These are phyloP conservation scores for Moesziomyces globuligerus DNA, from an alignment of 1,284 basidiomycete genomes.

Conservation along the genomic window DNA sequence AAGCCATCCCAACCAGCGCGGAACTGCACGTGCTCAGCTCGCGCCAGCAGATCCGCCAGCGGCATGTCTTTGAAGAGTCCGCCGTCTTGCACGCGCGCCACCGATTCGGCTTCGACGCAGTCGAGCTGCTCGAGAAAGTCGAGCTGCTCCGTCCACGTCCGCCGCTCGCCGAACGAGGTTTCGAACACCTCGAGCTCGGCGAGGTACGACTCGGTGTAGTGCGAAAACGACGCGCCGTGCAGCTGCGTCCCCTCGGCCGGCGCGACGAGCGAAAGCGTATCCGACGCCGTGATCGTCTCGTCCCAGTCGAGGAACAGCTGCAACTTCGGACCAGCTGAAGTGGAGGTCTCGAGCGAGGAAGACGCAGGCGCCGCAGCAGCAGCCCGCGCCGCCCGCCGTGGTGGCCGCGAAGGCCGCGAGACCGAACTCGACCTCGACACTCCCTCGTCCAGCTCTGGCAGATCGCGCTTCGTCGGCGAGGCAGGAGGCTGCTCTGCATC, in stretches of 20 bases:
- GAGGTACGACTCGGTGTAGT: constrained; percentile 51
- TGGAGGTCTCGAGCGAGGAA: neutral
- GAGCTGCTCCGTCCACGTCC: constrained; percentile 27
- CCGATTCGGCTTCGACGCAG: constrained; percentile 42
- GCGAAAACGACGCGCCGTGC: constrained; percentile 36
- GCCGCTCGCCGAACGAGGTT: constrained; percentile 6
- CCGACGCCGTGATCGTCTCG: constrained; percentile 61
- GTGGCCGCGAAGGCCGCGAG: constrained; percentile 29
- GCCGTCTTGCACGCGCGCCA: constrained; percentile 40
- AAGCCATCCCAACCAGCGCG: constrained; percentile 44
- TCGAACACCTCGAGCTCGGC: constrained; percentile 33
- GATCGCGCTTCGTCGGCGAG: neutral
- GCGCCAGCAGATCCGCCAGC: constrained; percentile 1
- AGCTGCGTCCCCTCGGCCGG: constrained; percentile 29
- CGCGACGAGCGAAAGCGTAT: constrained; percentile 60
- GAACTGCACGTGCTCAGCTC: constrained; percentile 29
- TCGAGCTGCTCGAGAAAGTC: constrained; percentile 39
- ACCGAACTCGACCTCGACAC: constrained; percentile 22
- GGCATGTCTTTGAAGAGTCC: constrained; percentile 50
- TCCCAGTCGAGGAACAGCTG: constrained; percentile 64
- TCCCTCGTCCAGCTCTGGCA: constrained; percentile 11
- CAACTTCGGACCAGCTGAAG: constrained; percentile 2
- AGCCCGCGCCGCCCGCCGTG: constrained; percentile 11
- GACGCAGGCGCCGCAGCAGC: neutral
- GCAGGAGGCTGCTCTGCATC: neutral